Base-by-base conservation (phyloP, 2,329 filamentous ascomycete species). In the Coleophoma crateriformis region DNA sequence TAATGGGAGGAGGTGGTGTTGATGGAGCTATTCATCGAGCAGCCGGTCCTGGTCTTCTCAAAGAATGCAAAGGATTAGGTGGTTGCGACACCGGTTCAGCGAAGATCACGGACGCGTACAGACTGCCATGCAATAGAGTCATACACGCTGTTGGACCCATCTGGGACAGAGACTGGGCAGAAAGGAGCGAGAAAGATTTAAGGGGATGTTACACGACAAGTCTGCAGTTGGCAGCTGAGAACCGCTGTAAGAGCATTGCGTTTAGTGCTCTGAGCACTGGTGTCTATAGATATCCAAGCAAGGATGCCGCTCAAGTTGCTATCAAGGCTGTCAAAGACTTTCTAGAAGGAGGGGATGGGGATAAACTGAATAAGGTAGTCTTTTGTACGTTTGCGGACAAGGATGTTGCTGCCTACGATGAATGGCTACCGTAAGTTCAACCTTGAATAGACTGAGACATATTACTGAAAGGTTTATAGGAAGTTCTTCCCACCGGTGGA, bases 91-190 rank as follows among this genome's bases (percentile, higher is more conserved):
- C 88, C 0, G 92, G 94, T 46, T 74, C 79, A 22, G 88, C 90
- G 22, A 92, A 92, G 66, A 90, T 96, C 61, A 96, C 94, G 0
- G 67, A 71, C 34, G 92, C 83, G 8, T 90, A 94, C 67, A 61
- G 81, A 0, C 73, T 97, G 20, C 90, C 90, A 0, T 86, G 84
- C 61, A 77, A 79, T 50, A 84, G 87, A 56, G 79, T 97, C 58
- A 95, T 97, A 49, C 94, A 97, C 67, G 82, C 94, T 15, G 92
- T 96, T 3, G 94, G 94, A 0, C 94, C 94, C 0, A 69, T 95
- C 32, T 96, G 91, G 67, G 58, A 71, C 47, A 58, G 59, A 0
- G 61, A 66, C 3, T 64, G 73, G 15, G 58, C 71, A 17, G 66
- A 66, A 20, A 50, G 62, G 11, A 72, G 73, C 47, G 64, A 77